Conservation (phyloP, 2,329 filamentous ascomycete genomes). For the Davidsoniella virescens region DNA sequence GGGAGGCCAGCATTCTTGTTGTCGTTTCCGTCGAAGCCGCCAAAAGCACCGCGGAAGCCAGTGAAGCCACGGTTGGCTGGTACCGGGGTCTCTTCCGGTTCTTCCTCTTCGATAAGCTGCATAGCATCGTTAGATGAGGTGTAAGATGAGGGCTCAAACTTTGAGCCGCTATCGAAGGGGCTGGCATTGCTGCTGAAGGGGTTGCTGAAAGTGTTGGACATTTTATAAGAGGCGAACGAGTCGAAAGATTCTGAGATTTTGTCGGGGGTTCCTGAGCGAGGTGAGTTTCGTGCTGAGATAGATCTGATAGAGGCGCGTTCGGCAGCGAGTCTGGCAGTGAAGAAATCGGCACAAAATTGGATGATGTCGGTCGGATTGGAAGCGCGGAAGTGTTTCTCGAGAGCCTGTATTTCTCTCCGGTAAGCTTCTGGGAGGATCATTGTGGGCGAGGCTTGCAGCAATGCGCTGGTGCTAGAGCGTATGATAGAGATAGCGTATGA, state of each 20-base stretch:
- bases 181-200: conserved; percentile 52
- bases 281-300: conserved; percentile 11
- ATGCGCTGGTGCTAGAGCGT: background rate
- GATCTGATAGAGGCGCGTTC: conserved; percentile 31
- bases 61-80: conserved; percentile 29
- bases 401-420: conserved; percentile 44
- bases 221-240: conserved; percentile 11
- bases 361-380: conserved; percentile 45
- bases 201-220: conserved; percentile 60
- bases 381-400: conserved; percentile 44
- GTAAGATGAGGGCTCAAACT: conserved; percentile 20
- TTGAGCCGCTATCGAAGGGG: conserved; percentile 48
- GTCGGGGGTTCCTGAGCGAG: conserved; percentile 11
- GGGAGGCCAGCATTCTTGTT: conserved; percentile 57
- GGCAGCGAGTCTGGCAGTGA: conserved; percentile 46
- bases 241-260: conserved; percentile 9
- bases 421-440: conserved; percentile 39
- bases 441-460: conserved; percentile 5
- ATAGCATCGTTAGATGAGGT: conserved; percentile 22
- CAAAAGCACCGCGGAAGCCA: conserved; percentile 28
- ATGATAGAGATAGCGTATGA: background rate
- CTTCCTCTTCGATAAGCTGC: conserved; percentile 58
- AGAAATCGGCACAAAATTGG: conserved; percentile 56
- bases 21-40: conserved; percentile 33
- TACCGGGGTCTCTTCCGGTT: conserved; percentile 64